Conservation (phyloP, 2,329 filamentous ascomycete genomes). For the Acephala macrosclerotiorum region DNA sequence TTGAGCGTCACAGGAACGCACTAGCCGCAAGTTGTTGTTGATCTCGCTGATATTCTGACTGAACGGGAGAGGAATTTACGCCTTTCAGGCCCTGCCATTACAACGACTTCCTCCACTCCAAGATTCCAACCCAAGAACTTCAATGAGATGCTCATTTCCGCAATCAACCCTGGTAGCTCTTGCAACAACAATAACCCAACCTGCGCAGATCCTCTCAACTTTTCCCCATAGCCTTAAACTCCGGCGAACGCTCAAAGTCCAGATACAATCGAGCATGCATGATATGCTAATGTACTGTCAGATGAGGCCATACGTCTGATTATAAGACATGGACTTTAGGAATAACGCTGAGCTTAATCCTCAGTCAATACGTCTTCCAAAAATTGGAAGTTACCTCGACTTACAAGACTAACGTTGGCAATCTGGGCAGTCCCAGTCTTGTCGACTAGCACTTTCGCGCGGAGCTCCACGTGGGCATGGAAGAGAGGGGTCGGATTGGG, state of each 20-base stretch:
- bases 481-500: background rate
- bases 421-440: background rate
- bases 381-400: background rate
- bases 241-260: background rate
- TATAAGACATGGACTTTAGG: background rate
- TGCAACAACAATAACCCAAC: background rate
- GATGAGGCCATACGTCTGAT: background rate
- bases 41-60: conserved; percentile 29
- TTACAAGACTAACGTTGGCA: conserved; percentile 7
- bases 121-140: conserved; percentile 17
- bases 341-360: background rate
- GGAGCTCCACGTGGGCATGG: background rate
- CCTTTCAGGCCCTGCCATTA: conserved; percentile 10
- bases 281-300: conserved; percentile 1
- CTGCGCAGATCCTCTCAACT: background rate
- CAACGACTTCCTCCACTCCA: conserved; percentile 9
- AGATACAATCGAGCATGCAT: conserved; percentile 1
- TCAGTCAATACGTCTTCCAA: background rate
- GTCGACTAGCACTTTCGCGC: background rate
- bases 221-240: background rate
- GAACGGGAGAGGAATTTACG: conserved; percentile 20
- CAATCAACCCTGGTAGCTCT: background rate
- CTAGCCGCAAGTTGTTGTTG: conserved; percentile 19
- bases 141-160: conserved; percentile 11
- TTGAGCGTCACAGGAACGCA: conserved; percentile 24